Conservation (phyloP, 345 rosid species). For the Camelina hispida region DNA sequence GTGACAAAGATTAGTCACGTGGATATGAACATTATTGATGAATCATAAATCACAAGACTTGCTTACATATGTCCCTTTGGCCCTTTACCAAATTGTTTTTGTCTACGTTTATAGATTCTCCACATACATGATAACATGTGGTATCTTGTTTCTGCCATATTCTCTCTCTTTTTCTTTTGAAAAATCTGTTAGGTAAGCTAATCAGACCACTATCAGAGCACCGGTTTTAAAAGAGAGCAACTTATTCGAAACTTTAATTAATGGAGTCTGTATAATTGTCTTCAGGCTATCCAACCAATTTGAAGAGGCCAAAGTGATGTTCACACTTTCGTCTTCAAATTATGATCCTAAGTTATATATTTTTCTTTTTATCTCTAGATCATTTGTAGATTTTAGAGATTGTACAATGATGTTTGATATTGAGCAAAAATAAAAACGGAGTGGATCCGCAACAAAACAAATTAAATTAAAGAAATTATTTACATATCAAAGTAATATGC, state of each 20-base stretch:
- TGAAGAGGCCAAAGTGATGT: too few species aligned
- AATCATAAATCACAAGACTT: constrained; percentile 16
- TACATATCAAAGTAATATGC: not conserved
- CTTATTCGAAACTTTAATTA: too few species aligned
- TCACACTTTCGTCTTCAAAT: too few species aligned
- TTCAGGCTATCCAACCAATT: too few species aligned
- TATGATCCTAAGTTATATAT: too few species aligned
- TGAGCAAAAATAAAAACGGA: too few species aligned
- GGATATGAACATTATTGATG: constrained; percentile 14
- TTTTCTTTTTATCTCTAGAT: too few species aligned
- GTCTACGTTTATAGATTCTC: constrained; percentile 36
- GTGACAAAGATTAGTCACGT: constrained; percentile 40
- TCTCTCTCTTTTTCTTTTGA: not conserved
- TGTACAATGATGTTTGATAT: too few species aligned
- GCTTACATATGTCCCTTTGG: not conserved
- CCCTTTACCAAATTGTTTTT: constrained; percentile 9
- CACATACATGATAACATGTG: constrained; percentile 23
- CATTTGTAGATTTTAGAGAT: too few species aligned
- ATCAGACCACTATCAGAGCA: not conserved
- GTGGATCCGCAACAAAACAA: not conserved
- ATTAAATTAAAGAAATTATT: too few species aligned
- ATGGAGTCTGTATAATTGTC: too few species aligned
- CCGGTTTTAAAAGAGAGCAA: not conserved
- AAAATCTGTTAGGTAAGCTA: not conserved
- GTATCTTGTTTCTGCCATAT: not conserved